phyloP scores from a whole-genome alignment of 2,329 filamentous ascomycete species.

The Endothia cerciana region DNA sequence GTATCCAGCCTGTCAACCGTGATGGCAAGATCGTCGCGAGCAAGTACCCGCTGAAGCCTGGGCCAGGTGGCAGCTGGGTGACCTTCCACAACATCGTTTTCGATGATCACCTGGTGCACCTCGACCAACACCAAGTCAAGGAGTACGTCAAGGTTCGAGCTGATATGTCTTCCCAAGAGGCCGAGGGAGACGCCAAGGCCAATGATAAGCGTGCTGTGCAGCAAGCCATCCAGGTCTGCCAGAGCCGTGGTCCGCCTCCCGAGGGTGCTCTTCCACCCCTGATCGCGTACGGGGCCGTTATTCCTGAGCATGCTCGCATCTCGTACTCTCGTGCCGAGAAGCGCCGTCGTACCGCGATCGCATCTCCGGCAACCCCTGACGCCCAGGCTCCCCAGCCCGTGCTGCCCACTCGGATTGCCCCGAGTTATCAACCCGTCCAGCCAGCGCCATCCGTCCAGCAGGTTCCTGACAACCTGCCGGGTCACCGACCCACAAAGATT shows the following conservation, averaged over 20 bases:
- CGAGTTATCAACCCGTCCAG: slow-evolving; percentile 4
- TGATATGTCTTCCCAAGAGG: slow-evolving; percentile 41
- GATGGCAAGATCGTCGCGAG: slow-evolving; percentile 51
- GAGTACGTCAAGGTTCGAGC: slow-evolving; percentile 63
- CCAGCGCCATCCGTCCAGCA: slow-evolving; percentile 10
- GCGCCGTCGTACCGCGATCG: slow-evolving; percentile 47
- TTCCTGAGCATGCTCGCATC: slow-evolving; percentile 48
- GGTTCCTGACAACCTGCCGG: slow-evolving; percentile 48
- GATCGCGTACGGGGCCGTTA: slow-evolving; percentile 55
- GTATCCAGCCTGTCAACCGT: slow-evolving; percentile 56
- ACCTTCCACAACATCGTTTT: slow-evolving; percentile 66
- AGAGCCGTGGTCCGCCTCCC: slow-evolving; percentile 44
- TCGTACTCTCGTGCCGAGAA: slow-evolving; percentile 47
- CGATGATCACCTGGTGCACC: slow-evolving; percentile 56
- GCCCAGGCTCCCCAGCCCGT: slow-evolving; percentile 7
- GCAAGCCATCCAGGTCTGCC: slow-evolving; percentile 51
- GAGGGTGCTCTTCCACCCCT: slow-evolving; percentile 47
- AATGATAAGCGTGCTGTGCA: slow-evolving; percentile 49
- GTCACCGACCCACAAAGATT: slow-evolving; percentile 60
- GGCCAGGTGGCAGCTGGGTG: slow-evolving; percentile 66
- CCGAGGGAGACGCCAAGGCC: slow-evolving; percentile 43
- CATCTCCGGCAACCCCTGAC: slow-evolving; percentile 9
- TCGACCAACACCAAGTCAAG: slow-evolving; percentile 62
- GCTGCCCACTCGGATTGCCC: slow-evolving; percentile 5
- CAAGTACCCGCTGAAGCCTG: slow-evolving; percentile 56